phyloP scores from a whole-genome alignment of 176 grass and related monocot species.

The Aegilops umbellulata region DNA sequence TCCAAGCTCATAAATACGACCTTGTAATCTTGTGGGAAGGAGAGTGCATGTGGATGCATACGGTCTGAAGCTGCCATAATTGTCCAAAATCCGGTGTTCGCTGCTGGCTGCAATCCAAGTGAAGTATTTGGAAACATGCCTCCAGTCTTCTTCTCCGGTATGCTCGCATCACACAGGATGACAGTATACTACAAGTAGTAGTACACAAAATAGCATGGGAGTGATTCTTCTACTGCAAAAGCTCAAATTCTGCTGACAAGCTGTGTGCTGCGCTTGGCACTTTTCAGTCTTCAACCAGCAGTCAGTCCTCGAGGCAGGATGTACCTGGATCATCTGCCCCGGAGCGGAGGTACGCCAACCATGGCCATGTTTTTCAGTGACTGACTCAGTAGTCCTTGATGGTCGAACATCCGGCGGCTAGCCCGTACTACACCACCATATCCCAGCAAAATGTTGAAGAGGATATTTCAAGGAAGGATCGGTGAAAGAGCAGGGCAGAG shows the following conservation, averaged over 20 bases:
- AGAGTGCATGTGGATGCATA: no score
- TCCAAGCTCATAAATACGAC: constrained; percentile 36
- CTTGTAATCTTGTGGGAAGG: no score
- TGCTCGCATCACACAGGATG: background rate
- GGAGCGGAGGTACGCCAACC: no score
- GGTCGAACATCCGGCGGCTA: background rate
- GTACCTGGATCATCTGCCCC: background rate
- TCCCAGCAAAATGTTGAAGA: background rate
- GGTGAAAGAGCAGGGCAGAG: background rate
- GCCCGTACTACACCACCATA: background rate
- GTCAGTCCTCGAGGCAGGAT: background rate
- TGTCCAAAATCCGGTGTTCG: constrained; percentile 18
- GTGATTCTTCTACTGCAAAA: background rate
- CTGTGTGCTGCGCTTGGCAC: background rate
- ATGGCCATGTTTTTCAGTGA: background rate
- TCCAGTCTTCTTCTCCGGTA: background rate
- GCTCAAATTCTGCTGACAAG: constrained; percentile 4
- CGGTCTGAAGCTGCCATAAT: background rate
- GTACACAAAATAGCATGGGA: background rate
- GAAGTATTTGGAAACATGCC: background rate
- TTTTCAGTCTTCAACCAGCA: constrained; percentile 15
- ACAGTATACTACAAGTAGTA: background rate
- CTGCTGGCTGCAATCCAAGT: background rate
- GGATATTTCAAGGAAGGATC: background rate
- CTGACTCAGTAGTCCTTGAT: background rate